These are phyloP conservation scores for Odontarrhena argentea DNA, from an alignment of 345 rosid genomes.

Conservation along the genomic window DNA sequence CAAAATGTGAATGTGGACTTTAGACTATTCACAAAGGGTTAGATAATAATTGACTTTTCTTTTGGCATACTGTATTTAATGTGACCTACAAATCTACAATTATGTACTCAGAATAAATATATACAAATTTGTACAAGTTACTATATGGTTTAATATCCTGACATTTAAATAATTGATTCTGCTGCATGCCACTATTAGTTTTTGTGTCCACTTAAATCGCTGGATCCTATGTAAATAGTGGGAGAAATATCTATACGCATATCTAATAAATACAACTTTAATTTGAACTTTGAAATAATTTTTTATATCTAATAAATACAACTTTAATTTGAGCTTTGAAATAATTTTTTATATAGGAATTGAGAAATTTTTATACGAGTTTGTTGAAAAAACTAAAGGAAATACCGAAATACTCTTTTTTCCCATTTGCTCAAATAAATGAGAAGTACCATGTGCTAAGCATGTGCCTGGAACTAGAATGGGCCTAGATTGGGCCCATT, in stretches of 20 bases:
- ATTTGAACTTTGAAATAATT: neutral
- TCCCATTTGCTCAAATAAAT: slow-evolving; percentile 3
- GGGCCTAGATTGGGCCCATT: slow-evolving; percentile 13
- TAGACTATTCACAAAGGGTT: slow-evolving; percentile 1
- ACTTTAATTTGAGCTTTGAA: neutral
- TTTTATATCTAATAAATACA: neutral
- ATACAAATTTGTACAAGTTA: neutral
- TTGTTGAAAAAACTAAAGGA: neutral
- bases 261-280: neutral
- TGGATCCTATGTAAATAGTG: slow-evolving; percentile 40
- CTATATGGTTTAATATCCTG: neutral
- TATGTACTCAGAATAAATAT: neutral
- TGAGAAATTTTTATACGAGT: neutral
- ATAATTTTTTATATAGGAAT: neutral
- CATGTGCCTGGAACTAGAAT: slow-evolving; percentile 4
- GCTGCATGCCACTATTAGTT: slow-evolving; percentile 20
- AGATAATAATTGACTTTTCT: slow-evolving; percentile 30
- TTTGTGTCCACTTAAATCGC: slow-evolving; percentile 18
- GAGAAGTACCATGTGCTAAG: slow-evolving; percentile 14
- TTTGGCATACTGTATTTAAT: slow-evolving; percentile 25
- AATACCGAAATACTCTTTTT: neutral
- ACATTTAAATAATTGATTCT: slow-evolving; percentile 15
- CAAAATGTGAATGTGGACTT: slow-evolving; percentile 40
- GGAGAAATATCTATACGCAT: slow-evolving; percentile 13
- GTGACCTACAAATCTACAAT: slow-evolving; percentile 5